These are phyloP conservation scores for Calamus simplicifolius DNA, from an alignment of 176 grass and related monocot species.

Conservation along the genomic window DNA sequence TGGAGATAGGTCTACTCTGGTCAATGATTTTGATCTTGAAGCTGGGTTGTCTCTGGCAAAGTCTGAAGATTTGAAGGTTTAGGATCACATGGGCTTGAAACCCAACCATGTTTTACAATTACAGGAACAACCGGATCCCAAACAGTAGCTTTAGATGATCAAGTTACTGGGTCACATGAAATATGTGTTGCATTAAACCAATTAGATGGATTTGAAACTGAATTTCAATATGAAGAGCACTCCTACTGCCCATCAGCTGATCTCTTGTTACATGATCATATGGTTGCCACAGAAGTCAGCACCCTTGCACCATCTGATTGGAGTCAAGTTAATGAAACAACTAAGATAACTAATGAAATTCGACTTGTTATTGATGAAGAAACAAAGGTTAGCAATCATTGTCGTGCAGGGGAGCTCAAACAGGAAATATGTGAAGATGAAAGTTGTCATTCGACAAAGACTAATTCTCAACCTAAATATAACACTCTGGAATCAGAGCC, in stretches of 20 bases:
- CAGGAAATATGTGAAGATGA: background rate
- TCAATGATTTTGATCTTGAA: conserved; percentile 3
- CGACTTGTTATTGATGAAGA: no score
- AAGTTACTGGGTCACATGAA: background rate
- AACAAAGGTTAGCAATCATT: no score
- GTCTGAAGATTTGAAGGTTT: background rate
- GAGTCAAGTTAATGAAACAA: no score
- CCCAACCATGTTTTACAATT: background rate
- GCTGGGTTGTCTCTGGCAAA: background rate
- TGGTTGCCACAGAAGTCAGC: no score
- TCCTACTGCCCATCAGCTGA: no score
- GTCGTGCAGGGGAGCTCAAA: no score
- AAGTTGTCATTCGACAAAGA: background rate
- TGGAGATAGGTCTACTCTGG: conserved; percentile 1
- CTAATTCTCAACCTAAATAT: no score
- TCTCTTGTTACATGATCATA: no score
- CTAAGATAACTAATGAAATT: no score
- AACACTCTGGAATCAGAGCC: no score
- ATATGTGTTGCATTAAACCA: background rate
- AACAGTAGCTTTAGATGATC: background rate
- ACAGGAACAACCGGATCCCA: background rate
- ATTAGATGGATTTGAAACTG: background rate
- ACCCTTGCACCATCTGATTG: no score
- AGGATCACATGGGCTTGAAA: background rate
- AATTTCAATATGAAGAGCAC: no score